Conservation (phyloP, 225 moss, liverwort and hornwort genomes). For the Polytrichum commune region DNA sequence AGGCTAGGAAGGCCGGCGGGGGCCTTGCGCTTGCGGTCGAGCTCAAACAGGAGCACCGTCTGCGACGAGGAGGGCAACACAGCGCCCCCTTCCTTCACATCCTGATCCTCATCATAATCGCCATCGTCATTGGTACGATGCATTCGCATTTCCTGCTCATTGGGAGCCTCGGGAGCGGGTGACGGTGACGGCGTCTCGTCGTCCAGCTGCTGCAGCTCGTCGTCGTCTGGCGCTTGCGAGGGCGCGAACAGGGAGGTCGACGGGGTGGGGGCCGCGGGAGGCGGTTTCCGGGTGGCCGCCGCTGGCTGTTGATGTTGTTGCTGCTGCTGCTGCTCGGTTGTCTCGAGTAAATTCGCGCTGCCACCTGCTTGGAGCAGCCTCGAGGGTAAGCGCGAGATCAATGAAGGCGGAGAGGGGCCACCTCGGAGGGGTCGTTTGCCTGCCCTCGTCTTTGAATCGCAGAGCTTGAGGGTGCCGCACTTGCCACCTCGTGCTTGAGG, state of each 20-base stretch:
- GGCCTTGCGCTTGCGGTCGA: slow-evolving; percentile 38
- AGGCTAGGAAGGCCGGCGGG: slow-evolving; percentile 25
- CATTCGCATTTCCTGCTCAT: neutral
- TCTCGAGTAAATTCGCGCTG: slow-evolving; percentile 14
- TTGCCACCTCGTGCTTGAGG: slow-evolving; percentile 5
- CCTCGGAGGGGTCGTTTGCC: slow-evolving; percentile 11
- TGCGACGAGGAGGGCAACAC: slow-evolving; percentile 22
- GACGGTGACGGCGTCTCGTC: slow-evolving; percentile 6
- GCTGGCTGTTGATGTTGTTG: neutral
- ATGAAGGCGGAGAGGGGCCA: no score
- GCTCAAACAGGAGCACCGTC: slow-evolving; percentile 24
- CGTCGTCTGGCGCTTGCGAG: slow-evolving; percentile 28
- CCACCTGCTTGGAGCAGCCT: neutral
- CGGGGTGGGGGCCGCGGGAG: slow-evolving; percentile 8
- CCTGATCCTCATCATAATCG: slow-evolving; percentile 8
- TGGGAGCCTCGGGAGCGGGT: slow-evolving; percentile 13
- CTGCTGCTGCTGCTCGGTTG: slow-evolving; percentile 10
- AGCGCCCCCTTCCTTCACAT: slow-evolving; percentile 10
- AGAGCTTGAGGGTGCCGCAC: slow-evolving; percentile 1
- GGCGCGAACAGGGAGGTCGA: slow-evolving; percentile 32
- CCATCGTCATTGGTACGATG: no score
- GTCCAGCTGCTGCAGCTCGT: neutral
- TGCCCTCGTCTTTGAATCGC: slow-evolving; percentile 6
- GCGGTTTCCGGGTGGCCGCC: no score
- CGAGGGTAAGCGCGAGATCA: no score